Percentiles rank a stretch among this genome's conserved stretches.
phyloP scores from a whole-genome alignment of 2,329 filamentous ascomycete genomes.

The Aspergillus transmontanensis region DNA sequence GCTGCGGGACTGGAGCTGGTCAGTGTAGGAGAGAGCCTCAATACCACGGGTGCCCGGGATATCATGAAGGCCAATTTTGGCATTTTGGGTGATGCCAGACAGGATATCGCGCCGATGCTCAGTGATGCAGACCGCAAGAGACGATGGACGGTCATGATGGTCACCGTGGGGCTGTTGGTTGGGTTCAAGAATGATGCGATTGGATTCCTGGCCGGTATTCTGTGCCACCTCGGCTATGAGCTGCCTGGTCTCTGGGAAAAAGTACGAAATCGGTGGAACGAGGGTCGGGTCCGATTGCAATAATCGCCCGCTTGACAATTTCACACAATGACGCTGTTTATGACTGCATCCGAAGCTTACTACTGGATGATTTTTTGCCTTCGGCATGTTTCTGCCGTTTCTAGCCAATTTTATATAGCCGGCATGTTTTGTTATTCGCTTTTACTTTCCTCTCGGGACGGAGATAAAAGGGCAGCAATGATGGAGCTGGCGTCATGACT shows the following conservation, averaged over 20 bases:
- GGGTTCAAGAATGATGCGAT: slow-evolving; percentile 90
- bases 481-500: neutral
- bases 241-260: slow-evolving; percentile 34
- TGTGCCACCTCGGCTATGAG: slow-evolving; percentile 72
- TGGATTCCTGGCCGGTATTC: slow-evolving; percentile 79
- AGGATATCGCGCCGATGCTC: slow-evolving; percentile 40
- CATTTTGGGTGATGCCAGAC: slow-evolving; percentile 26
- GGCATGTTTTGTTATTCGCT: neutral
- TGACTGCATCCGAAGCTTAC: neutral
- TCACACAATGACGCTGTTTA: neutral
- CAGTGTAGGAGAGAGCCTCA: slow-evolving; percentile 80
- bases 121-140: slow-evolving; percentile 70
- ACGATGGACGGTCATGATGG: slow-evolving; percentile 86
- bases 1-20: slow-evolving; percentile 86
- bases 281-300: slow-evolving; percentile 34
- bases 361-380: neutral
- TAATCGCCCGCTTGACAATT: neutral
- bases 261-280: slow-evolving; percentile 27
- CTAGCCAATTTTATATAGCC: neutral
- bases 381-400: too few species aligned
- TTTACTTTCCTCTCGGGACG: neutral
- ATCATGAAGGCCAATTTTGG: slow-evolving; percentile 44
- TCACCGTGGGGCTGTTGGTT: slow-evolving; percentile 78
- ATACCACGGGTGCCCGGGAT: slow-evolving; percentile 68
- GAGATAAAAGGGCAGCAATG: neutral